A percentile compares a stretch with the other conserved stretches of the same genome.
Evolutionary conservation across 208 protist genomes (phyloP).

Genomic region (Entamoeba histolytica): DNA sequence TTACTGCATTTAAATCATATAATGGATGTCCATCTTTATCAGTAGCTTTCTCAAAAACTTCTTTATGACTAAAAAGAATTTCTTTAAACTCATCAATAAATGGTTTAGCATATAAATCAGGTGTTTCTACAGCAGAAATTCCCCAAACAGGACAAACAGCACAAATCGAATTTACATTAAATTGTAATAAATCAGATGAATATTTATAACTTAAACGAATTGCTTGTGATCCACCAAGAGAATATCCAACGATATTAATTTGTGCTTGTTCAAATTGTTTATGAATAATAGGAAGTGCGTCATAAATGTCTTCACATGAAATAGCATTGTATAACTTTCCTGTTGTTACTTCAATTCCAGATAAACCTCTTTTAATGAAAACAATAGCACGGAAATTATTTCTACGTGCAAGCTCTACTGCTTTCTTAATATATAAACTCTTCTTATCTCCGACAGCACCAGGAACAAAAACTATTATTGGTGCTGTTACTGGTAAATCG

Average conservation of each 20-base stretch:
- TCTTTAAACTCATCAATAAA: background rate
- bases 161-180: background rate
- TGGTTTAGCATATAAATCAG: background rate
- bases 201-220: background rate
- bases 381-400: background rate
- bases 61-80: background rate
- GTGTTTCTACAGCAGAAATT: background rate
- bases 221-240: background rate
- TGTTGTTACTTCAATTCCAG: background rate
- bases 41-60: background rate
- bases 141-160: background rate
- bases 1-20: background rate
- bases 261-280: background rate
- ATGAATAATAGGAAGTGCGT: background rate
- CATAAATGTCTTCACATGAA: background rate
- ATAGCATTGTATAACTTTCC: background rate
- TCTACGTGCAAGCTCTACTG: background rate
- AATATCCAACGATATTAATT: background rate
- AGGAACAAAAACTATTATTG: background rate
- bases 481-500: background rate
- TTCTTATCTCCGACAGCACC: background rate
- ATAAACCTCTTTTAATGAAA: background rate
- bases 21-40: background rate
- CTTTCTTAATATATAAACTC: background rate
- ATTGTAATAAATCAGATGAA: background rate